Evolutionary conservation across 2,329 filamentous ascomycete species (phyloP).

Genomic region (Zasmidium cellare): DNA sequence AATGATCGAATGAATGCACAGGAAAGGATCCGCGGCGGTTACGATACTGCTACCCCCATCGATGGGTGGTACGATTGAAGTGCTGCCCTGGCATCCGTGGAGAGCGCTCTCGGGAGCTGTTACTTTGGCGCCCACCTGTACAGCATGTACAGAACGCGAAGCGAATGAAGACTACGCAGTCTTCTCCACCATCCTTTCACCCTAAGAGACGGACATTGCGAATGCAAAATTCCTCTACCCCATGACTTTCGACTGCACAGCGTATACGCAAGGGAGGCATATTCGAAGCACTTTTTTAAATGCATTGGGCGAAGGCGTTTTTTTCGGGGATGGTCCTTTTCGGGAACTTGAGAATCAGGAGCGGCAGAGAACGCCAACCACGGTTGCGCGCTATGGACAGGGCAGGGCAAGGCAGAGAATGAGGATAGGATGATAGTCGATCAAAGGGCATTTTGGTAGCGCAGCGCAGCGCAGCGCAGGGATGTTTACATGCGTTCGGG

Average conservation of each 20-base stretch:
- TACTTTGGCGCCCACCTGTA: not conserved
- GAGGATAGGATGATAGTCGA: too few relatives aligned
- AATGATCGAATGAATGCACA: not conserved
- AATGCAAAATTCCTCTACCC: not conserved
- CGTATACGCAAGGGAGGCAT: not conserved
- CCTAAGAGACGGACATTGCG: not conserved
- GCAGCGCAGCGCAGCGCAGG: too few relatives aligned
- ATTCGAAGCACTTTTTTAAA: not conserved
- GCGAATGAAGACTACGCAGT: not conserved
- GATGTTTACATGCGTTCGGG: too few relatives aligned
- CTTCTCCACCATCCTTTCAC: not conserved
- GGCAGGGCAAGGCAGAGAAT: too few relatives aligned
- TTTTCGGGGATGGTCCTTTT: not conserved
- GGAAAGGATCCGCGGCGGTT: not conserved
- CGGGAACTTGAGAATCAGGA: not conserved
- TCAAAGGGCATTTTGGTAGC: too few relatives aligned
- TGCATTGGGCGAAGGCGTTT: not conserved
- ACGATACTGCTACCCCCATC: not conserved
- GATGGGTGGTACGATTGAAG: not conserved
- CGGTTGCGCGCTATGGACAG: too few relatives aligned
- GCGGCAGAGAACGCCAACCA: too few relatives aligned
- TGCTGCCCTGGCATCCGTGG: not conserved
- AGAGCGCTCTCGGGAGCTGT: not conserved
- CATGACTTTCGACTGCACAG: not conserved
- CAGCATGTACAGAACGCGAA: slow-evolving; percentile 1